Evolutionary conservation across 805 yeast genomes (phyloP).

Genomic region (Suhomyces prunicola): DNA sequence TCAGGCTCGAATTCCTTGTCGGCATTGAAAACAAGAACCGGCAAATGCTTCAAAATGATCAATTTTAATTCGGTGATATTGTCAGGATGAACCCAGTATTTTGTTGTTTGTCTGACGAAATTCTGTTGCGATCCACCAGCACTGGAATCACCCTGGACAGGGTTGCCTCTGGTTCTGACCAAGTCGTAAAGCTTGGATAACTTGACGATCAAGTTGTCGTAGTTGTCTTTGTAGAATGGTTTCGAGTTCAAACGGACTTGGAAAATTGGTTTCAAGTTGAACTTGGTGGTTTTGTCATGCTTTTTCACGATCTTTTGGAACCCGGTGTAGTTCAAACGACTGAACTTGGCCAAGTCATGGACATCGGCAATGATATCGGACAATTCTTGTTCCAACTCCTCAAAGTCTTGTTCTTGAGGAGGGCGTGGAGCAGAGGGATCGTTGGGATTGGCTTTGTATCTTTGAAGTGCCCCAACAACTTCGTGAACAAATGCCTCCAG

Average conservation of each 20-base stretch:
- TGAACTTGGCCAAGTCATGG: constrained; percentile 91
- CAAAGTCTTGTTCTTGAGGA: constrained; percentile 42
- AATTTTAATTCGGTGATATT: constrained; percentile 94
- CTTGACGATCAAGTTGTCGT: constrained; percentile 84
- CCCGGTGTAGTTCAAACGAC: constrained; percentile 92
- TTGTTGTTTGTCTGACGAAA: constrained; percentile 97
- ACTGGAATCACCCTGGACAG: constrained; percentile 88
- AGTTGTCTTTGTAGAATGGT: constrained; percentile 94
- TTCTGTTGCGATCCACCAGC: constrained; percentile 99
- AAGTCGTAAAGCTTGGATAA: constrained; percentile 85
- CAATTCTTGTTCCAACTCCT: constrained; percentile 42
- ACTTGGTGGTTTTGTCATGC: constrained; percentile 83
- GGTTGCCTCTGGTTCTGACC: constrained; percentile 94
- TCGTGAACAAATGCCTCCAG: constrained; percentile 69
- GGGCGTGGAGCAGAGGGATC: constrained; percentile 39
- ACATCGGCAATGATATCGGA: constrained; percentile 92
- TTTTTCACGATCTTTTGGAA: constrained; percentile 95
- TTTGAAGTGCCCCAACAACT: constrained; percentile 50
- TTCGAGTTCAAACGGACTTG: constrained; percentile 89
- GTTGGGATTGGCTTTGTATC: constrained; percentile 19
- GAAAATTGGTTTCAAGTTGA: constrained; percentile 81
- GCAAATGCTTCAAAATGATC: constrained; percentile 88
- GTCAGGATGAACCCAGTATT: constrained; percentile 99
- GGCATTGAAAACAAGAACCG: constrained; percentile 94
- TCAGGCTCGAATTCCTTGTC: constrained; percentile 93